Base-by-base conservation (phyloP, 495 filamentous ascomycete species). In the Paragyromitra xinjiangensis region DNA sequence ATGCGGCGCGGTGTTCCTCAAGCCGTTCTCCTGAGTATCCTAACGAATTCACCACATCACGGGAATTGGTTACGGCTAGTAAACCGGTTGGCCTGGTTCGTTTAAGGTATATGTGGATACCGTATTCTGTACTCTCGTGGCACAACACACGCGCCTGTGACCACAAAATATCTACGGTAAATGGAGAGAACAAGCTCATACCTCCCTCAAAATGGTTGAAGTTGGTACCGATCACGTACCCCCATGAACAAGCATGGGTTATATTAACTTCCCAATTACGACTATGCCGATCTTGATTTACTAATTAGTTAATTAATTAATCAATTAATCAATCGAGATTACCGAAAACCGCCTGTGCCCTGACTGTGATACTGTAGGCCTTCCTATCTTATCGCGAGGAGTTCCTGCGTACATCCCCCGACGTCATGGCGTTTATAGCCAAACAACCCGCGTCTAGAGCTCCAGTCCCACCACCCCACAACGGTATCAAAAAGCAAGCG, bases 401-500 rank as follows among this genome's bases (percentile, higher is more conserved):
- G 29, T 34, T 34, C 29, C 29, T 34, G 4, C 29, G 29, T 34
- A 3, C 29, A 34, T 34, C 29, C 6, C 19, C 6, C 19, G 58
- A 62, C 26, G 58, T 62, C 58, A 62, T 39, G 58, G 58, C 58
- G 26, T 26, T 12, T 62, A 16, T 7, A 62, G 40, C 37, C 26
- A 37, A 39, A 40, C 8, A 37, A 62, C 39, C 14, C 58, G 14
- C 29, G 29, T 39, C 29, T 39, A 62, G 26, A 34, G 8, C 26
- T 61, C 26, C 26, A 37, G 29, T 37, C 58, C 29, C 29, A 34
- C 29, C 29, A 34, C 29, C 29, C 29, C 29, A 34, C 29, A 34
- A 34, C 29, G 29, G 29, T 34, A 34, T 24, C 40, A 58, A 58
- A 58, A 68, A 68, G 48, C 37, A 68, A 68, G 34, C 29, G 12